Conservation (phyloP, 805 yeast species). For the Alloascoidea africana region DNA sequence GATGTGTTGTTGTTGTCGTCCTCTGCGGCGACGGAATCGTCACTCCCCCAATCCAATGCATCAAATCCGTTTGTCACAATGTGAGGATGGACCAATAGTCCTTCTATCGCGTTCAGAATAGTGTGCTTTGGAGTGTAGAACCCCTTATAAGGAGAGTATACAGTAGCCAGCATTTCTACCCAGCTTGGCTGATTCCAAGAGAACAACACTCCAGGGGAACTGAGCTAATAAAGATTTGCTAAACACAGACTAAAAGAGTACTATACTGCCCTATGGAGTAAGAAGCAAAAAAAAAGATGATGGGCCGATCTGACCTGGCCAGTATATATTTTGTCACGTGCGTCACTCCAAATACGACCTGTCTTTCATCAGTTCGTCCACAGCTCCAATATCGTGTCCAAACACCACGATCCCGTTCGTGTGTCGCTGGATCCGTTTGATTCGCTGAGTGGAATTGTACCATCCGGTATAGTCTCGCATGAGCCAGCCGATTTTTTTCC, state of each 20-base stretch:
- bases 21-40: background rate
- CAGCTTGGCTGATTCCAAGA: too few species aligned
- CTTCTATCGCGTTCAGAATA: background rate
- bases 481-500: constrained; percentile 4
- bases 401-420: constrained; percentile 5
- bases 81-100: background rate
- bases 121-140: background rate
- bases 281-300: too few species aligned
- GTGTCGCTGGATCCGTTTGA: constrained; percentile 5
- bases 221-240: too few species aligned
- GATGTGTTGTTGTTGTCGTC: background rate
- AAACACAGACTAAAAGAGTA: too few species aligned
- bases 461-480: constrained; percentile 5
- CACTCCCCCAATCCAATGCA: background rate
- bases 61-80: background rate
- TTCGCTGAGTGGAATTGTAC: constrained; percentile 5
- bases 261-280: too few species aligned
- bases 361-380: background rate
- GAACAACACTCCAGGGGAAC: too few species aligned
- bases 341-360: background rate
- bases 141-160: background rate
- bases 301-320: too few species aligned
- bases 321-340: too few species aligned
- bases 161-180: background rate
- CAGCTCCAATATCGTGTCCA: background rate